phyloP scores from a whole-genome alignment of 768 basidiomycete genomes.

The Mycena epipterygia region DNA sequence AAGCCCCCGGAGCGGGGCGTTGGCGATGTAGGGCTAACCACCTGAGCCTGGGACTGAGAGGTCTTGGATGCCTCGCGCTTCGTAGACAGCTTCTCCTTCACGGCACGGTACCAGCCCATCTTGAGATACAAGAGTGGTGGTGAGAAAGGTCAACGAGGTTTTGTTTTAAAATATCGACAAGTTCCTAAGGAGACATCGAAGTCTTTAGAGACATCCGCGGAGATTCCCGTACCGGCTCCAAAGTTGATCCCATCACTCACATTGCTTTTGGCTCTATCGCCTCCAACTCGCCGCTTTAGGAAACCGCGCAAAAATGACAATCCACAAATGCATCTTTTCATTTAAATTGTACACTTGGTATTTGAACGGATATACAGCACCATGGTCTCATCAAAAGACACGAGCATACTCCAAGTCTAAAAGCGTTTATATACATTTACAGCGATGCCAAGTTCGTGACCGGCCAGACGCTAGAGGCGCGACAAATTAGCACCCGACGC shows the following conservation, averaged over 20 bases:
- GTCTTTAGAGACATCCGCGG: not conserved
- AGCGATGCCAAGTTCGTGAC: constrained; percentile 74
- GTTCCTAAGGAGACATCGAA: constrained; percentile 5
- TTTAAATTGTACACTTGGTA: constrained; percentile 38
- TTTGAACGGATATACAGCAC: constrained; percentile 28
- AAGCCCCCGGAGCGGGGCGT: not conserved
- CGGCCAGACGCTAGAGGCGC: constrained; percentile 74
- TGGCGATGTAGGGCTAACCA: not conserved
- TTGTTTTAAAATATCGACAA: not conserved
- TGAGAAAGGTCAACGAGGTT: not conserved
- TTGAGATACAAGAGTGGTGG: not conserved
- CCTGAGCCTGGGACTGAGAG: not conserved
- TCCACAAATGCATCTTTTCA: constrained; percentile 15
- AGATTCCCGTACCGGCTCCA: not conserved
- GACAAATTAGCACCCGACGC: constrained; percentile 27
- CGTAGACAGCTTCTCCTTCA: constrained; percentile 17
- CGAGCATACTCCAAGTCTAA: constrained; percentile 31
- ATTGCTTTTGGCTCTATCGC: no score
- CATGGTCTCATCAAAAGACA: constrained; percentile 1
- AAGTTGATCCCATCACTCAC: not conserved
- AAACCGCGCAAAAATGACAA: not conserved
- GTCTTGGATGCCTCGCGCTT: constrained; percentile 9
- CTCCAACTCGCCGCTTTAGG: not conserved
- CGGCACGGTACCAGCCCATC: constrained; percentile 31
- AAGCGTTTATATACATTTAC: constrained; percentile 47